phyloP scores from a whole-genome alignment of 345 rosid genomes.

The Populus alba region DNA sequence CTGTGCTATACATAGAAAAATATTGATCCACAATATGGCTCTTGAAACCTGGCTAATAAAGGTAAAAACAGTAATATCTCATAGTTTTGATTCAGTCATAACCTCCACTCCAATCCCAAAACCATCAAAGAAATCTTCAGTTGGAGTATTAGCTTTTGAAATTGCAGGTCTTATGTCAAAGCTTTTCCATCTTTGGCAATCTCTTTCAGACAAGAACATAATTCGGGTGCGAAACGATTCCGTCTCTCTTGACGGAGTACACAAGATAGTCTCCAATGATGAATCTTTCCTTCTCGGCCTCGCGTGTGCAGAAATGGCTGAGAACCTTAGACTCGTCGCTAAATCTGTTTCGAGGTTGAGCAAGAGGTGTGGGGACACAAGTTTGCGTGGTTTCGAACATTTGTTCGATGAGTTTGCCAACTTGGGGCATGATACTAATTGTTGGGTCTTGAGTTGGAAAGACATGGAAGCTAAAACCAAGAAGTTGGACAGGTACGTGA shows the following conservation, averaged over 20 bases:
- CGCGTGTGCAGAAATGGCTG: conserved; percentile 76
- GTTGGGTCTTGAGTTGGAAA: conserved; percentile 57
- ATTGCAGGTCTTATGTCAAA: conserved; percentile 81
- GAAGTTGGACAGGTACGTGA: conserved; percentile 75
- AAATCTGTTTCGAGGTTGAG: conserved; percentile 59
- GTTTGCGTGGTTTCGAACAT: conserved; percentile 49
- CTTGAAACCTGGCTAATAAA: conserved; percentile 78
- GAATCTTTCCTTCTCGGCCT: conserved; percentile 76
- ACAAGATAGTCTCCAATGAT: conserved; percentile 75
- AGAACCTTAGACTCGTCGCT: conserved; percentile 54
- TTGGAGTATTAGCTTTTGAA: conserved; percentile 74
- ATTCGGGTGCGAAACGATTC: conserved; percentile 59
- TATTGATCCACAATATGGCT: conserved; percentile 46
- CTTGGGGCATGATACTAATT: conserved; percentile 54
- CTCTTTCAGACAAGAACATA: conserved; percentile 70
- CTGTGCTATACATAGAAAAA: neutral
- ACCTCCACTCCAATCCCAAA: conserved; percentile 30
- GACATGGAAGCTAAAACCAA: conserved; percentile 65
- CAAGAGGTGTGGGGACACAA: conserved; percentile 45
- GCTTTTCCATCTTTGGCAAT: conserved; percentile 69
- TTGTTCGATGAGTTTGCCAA: conserved; percentile 63
- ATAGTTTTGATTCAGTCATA: conserved; percentile 45
- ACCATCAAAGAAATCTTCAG: conserved; percentile 32
- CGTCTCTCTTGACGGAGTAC: conserved; percentile 67
- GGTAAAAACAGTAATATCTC: conserved; percentile 63